Percentiles rank a stretch among this genome's conserved stretches.
These are phyloP conservation scores for Tubosaeta brunneosetosa DNA, from an alignment of 768 basidiomycete species.

Conservation along the genomic window DNA sequence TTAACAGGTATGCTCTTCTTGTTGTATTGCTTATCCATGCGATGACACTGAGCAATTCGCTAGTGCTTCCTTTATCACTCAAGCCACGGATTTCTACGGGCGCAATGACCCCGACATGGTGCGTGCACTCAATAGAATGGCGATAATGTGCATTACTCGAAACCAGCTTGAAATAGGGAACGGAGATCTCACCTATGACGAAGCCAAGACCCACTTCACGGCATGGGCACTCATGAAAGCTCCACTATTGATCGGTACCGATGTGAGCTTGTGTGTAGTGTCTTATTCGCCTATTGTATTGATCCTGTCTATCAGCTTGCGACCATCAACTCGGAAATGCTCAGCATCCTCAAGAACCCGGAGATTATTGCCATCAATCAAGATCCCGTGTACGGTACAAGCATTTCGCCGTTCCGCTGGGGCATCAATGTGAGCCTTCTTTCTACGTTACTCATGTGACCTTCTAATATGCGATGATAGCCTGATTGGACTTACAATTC, in stretches of 20 bases:
- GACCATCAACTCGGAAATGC: conserved; percentile 42
- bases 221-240: conserved; percentile 68
- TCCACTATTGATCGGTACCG: conserved; percentile 59
- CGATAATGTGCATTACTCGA: conserved; percentile 1
- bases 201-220: conserved; percentile 65
- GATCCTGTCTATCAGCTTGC: conserved; percentile 38
- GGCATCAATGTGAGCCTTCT: conserved; percentile 49
- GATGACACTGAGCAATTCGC: not conserved
- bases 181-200: conserved; percentile 55
- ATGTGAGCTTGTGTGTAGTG: conserved; percentile 33
- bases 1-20: conserved; percentile 42
- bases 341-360: conserved; percentile 53
- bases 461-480: conserved; percentile 14
- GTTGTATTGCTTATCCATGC: not conserved
- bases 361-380: conserved; percentile 68
- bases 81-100: conserved; percentile 59
- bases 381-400: conserved; percentile 56
- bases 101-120: conserved; percentile 67
- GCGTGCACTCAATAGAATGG: not conserved
- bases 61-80: conserved; percentile 62
- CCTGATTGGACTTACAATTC: conserved; percentile 34
- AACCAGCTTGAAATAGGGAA: conserved; percentile 59
- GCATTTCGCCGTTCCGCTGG: conserved; percentile 66
- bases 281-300: not conserved
- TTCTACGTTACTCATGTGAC: not conserved